Evolutionary conservation across 345 rosid genomes (phyloP), one percentile per base, ranked within the genome.

Genomic region (Hibiscus syriacus): DNA sequence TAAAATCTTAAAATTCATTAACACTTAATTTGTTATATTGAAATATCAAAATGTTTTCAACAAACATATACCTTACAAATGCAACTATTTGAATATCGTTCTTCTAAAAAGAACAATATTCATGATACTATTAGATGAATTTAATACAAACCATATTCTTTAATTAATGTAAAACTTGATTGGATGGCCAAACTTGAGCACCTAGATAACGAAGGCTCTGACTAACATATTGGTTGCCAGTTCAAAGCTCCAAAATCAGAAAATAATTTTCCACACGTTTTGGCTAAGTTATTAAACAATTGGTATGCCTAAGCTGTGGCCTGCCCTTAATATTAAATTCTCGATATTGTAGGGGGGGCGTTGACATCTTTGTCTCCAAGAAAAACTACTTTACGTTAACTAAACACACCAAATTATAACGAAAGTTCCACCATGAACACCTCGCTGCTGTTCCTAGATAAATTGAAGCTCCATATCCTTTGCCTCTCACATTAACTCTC

Each of bases 141-240:
- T n/a, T n/a, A n/a, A n/a, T n/a, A n/a, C n/a, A n/a, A n/a, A n/a
- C n/a, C n/a, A 34, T 34, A 6, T 3, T 34, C 5, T 3, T 34
- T 34, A 4, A 4, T 34, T 34, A 2, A 34, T 34, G 2, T 34
- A n/a, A 4, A 56, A 72, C 13, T 54, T 39, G 23, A 32, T 9
- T 67, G 54, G 74, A 70, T 65, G 53, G 36, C 74, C 81, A 46
- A 73, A 71, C 68, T 45, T 46, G 27, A 72, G 16, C 76, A 43
- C 36, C 58, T 62, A 58, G 79, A 77, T 38, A 78, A 68, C 64
- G 70, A 75, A 64, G 49, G 22, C 78, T 70, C 76, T n/a, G 38
- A 14, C 63, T 55, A 14, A 14, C 17, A 43, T n/a, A 43, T 43
- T 43, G 49, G 16, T 5, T 43, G 12, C 49, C 49, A 3, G n/a